phyloP scores from a whole-genome alignment of 1,139 yeast genomes.

The Arxiozyma telluris region DNA sequence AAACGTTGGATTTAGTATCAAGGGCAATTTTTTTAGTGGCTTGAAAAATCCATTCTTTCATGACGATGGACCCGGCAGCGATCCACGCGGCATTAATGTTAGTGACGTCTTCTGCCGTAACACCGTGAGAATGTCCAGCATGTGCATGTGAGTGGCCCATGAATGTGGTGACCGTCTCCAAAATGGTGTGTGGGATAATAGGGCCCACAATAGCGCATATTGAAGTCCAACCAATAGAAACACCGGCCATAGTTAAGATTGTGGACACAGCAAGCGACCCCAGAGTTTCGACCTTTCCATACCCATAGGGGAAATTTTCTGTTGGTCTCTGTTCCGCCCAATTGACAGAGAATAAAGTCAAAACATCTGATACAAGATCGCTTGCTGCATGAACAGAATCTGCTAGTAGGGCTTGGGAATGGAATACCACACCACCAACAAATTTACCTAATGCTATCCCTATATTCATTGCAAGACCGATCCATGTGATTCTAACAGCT shows the following conservation, averaged over 20 bases:
- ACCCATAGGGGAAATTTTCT: slow-evolving; percentile 69
- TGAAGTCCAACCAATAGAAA: slow-evolving; percentile 87
- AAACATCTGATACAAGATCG: slow-evolving; percentile 79
- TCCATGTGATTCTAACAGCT: slow-evolving; percentile 88
- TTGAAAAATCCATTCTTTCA: slow-evolving; percentile 79
- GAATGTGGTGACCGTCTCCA: slow-evolving; percentile 32
- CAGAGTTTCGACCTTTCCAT: slow-evolving; percentile 84
- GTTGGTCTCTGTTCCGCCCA: slow-evolving; percentile 63
- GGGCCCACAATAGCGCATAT: slow-evolving; percentile 62
- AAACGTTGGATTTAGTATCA: slow-evolving; percentile 71
- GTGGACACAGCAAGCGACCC: slow-evolving; percentile 86
- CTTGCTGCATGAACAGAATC: slow-evolving; percentile 90
- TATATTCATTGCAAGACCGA: slow-evolving; percentile 75
- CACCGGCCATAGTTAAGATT: slow-evolving; percentile 75
- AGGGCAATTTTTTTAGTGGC: slow-evolving; percentile 75
- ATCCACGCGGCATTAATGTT: slow-evolving; percentile 93
- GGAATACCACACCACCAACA: slow-evolving; percentile 82
- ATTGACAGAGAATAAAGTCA: slow-evolving; percentile 83
- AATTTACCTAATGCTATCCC: slow-evolving; percentile 83
- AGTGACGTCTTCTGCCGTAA: slow-evolving; percentile 41
- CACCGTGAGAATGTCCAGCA: slow-evolving; percentile 17
- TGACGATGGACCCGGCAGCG: slow-evolving; percentile 76
- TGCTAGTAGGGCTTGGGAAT: slow-evolving; percentile 88
- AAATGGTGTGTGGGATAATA: slow-evolving; percentile 47
- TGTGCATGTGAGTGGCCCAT: slow-evolving; percentile 40